phyloP scores from a whole-genome alignment of 2,329 filamentous ascomycete genomes.

The Aspergillus oerlinghausenensis region DNA sequence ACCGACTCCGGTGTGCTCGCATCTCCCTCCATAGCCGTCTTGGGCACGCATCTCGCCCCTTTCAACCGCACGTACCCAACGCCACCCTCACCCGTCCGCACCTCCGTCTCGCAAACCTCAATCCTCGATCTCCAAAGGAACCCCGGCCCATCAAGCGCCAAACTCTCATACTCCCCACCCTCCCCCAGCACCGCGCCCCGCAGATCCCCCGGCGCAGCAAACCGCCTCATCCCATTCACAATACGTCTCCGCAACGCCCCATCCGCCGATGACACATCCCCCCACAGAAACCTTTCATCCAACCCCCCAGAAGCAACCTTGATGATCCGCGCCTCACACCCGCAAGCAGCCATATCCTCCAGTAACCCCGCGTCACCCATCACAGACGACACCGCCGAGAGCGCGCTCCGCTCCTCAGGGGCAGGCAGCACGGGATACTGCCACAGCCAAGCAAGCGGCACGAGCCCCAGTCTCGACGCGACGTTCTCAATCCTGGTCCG shows the following conservation, averaged over 20 bases:
- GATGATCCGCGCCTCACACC: constrained; percentile 83
- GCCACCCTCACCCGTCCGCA: constrained; percentile 68
- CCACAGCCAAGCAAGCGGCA: constrained; percentile 85
- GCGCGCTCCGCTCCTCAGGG: constrained; percentile 24
- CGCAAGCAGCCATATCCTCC: constrained; percentile 71
- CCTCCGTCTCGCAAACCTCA: constrained; percentile 51
- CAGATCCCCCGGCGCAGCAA: constrained; percentile 52
- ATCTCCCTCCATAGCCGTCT: constrained; percentile 25
- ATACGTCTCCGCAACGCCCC: constrained; percentile 44
- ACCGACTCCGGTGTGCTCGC: constrained; percentile 23
- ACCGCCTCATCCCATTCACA: constrained; percentile 50
- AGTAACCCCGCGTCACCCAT: constrained; percentile 51
- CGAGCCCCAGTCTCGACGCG: constrained; percentile 74
- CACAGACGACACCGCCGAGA: constrained; percentile 14
- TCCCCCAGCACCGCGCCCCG: constrained; percentile 78
- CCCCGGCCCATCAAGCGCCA: constrained; percentile 75
- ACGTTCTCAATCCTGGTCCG: constrained; percentile 93
- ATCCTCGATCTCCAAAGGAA: constrained; percentile 70
- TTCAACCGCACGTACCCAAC: constrained; percentile 66
- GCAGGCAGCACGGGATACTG: constrained; percentile 73
- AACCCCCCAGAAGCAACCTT: constrained; percentile 92
- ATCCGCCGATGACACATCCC: constrained; percentile 60
- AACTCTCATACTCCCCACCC: constrained; percentile 92
- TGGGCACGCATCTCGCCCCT: constrained; percentile 52
- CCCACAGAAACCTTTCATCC: constrained; percentile 75